Evolutionary conservation across 2,329 filamentous ascomycete species (phyloP).

Genomic region (Cladophialophora immunda): DNA sequence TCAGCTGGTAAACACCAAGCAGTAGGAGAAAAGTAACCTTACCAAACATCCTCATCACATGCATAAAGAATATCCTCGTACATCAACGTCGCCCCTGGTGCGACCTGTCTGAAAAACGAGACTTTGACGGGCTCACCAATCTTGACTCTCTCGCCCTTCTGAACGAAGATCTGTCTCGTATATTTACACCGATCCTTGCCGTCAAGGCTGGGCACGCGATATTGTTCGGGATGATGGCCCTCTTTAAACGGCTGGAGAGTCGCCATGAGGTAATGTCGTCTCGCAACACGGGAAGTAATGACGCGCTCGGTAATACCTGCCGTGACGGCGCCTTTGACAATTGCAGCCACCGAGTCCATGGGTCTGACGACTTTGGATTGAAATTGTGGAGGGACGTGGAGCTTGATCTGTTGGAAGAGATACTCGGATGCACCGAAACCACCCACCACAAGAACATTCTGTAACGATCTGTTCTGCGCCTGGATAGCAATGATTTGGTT

Average conservation of each 20-base stretch:
- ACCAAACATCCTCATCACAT: conserved; percentile 91
- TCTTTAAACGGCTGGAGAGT: conserved; percentile 99
- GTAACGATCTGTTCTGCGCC: conserved; percentile 89
- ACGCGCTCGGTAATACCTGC: conserved; percentile 97
- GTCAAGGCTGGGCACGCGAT: conserved; percentile 94
- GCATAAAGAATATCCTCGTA: conserved; percentile 98
- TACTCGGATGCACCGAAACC: conserved; percentile 99
- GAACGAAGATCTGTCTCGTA: conserved; percentile 96
- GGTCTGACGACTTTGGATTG: conserved; percentile 97
- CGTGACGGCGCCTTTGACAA: conserved; percentile 97
- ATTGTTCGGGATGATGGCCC: conserved; percentile 96
- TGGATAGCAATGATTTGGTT: conserved; percentile 99
- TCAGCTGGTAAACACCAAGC: neutral
- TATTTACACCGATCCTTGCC: conserved; percentile 99
- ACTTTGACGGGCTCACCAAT: conserved; percentile 99
- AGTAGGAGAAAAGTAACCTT: conserved; percentile 27
- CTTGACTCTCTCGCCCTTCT: conserved; percentile 98
- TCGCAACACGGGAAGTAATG: conserved; percentile 94
- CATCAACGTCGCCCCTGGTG: conserved; percentile 96
- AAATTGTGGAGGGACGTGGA: conserved; percentile 97
- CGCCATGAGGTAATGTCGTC: conserved; percentile 98
- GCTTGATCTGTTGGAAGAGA: conserved; percentile 98
- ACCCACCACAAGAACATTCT: conserved; percentile 96
- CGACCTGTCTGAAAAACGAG: conserved; percentile 97
- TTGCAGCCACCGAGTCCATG: conserved; percentile 98